Conservation (phyloP, 805 yeast species). For the Nakazawaea populi region DNA sequence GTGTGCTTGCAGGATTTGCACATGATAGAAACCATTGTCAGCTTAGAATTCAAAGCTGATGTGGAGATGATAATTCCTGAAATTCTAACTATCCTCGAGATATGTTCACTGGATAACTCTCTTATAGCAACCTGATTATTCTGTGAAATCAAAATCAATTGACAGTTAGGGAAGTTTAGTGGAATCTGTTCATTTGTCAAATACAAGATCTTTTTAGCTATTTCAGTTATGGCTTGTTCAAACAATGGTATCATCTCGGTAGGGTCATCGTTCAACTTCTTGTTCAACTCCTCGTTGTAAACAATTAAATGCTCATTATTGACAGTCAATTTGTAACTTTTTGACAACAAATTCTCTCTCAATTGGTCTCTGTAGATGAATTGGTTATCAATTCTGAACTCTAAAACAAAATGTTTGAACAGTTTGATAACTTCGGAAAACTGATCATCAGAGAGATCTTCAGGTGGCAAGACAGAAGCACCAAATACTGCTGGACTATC, state of each 20-base stretch:
- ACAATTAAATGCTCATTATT: slow-evolving; percentile 80
- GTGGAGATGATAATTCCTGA: slow-evolving; percentile 93
- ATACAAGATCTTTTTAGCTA: slow-evolving; percentile 67
- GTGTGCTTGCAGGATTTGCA: slow-evolving; percentile 88
- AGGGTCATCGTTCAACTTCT: slow-evolving; percentile 80
- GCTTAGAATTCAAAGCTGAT: slow-evolving; percentile 81
- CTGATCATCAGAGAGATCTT: slow-evolving; percentile 55
- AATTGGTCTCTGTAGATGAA: slow-evolving; percentile 88
- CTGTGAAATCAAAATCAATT: slow-evolving; percentile 68
- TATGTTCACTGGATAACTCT: slow-evolving; percentile 79
- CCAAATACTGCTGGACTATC: slow-evolving; percentile 67
- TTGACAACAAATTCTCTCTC: slow-evolving; percentile 77
- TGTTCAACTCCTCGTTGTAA: slow-evolving; percentile 85
- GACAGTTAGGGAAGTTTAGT: slow-evolving; percentile 69
- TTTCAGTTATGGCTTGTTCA: slow-evolving; percentile 78
- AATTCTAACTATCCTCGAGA: slow-evolving; percentile 82
- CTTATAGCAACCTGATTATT: slow-evolving; percentile 72
- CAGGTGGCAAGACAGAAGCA: slow-evolving; percentile 86
- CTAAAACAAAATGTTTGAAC: slow-evolving; percentile 76
- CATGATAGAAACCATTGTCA: slow-evolving; percentile 76
- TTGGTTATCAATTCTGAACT: slow-evolving; percentile 76
- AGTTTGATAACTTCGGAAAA: slow-evolving; percentile 69
- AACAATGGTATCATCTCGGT: slow-evolving; percentile 81
- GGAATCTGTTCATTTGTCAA: slow-evolving; percentile 48
- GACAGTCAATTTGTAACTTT: slow-evolving; percentile 66